These are phyloP conservation scores for Aspergillus pseudoterreus DNA, from an alignment of 2,329 filamentous ascomycete genomes.

Conservation along the genomic window DNA sequence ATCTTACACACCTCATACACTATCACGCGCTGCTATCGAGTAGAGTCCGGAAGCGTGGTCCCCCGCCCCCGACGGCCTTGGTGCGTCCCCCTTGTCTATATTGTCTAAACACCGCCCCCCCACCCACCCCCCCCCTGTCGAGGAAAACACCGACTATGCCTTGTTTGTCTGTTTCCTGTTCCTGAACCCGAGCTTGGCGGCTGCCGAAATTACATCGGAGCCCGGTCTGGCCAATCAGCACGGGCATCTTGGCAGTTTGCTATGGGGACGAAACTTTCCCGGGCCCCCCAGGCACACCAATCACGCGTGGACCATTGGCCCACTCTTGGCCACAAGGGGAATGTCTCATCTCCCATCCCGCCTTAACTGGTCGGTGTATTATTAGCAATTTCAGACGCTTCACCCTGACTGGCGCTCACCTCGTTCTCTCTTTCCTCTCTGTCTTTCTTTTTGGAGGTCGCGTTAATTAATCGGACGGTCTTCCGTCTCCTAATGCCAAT, in stretches of 20 bases:
- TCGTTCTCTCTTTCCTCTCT: not conserved
- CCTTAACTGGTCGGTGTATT: conserved; percentile 8
- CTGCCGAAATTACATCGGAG: conserved; percentile 20
- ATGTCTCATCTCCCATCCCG: conserved; percentile 17
- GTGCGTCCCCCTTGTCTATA: too few species aligned
- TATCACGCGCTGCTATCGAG: too few species aligned
- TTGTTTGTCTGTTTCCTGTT: conserved; percentile 23
- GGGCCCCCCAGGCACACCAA: conserved; percentile 31
- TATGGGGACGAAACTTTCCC: conserved; percentile 10
- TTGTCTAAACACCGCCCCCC: too few species aligned
- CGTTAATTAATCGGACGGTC: not conserved
- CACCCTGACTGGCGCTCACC: not conserved
- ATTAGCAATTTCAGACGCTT: conserved; percentile 4
- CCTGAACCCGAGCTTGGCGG: conserved; percentile 24
- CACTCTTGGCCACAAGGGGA: conserved; percentile 14
- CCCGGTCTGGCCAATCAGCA: conserved; percentile 22
- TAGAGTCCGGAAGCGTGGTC: too few species aligned
- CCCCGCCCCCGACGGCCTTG: too few species aligned
- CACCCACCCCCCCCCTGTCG: conserved; percentile 3
- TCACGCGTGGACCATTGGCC: conserved; percentile 15
- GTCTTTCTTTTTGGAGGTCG: not conserved
- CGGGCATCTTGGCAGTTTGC: conserved; percentile 2
- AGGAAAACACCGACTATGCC: conserved; percentile 1
- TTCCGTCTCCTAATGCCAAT: too few species aligned
- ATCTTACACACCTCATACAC: too few species aligned